These are phyloP conservation scores for Boletus insuetus DNA, from an alignment of 768 basidiomycete species.

Conservation along the genomic window DNA sequence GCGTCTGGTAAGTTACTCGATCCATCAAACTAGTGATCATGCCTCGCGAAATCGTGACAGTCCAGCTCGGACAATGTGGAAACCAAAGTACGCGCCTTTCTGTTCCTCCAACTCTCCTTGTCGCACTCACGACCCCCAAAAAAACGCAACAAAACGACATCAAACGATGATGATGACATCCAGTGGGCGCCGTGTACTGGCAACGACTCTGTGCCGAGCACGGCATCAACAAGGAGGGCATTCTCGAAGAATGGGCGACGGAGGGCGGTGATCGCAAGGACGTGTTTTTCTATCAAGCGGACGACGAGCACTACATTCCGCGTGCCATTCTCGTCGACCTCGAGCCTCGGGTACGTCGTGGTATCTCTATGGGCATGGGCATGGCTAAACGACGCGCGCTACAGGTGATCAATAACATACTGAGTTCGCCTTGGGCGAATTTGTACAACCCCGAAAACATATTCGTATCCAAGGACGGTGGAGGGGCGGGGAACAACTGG, in stretches of 20 bases:
- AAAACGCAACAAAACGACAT: no score
- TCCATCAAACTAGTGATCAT: conserved; percentile 33
- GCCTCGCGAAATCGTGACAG: conserved; percentile 83
- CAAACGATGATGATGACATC: background rate
- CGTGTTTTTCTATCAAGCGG: conserved; percentile 99
- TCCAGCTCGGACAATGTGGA: conserved; percentile 88
- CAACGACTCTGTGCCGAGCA: conserved; percentile 97
- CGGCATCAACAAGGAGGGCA: conserved; percentile 93
- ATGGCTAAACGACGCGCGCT: background rate
- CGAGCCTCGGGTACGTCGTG: conserved; percentile 79
- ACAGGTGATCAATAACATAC: conserved; percentile 95
- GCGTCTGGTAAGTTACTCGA: conserved; percentile 1
- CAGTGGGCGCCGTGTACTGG: conserved; percentile 98
- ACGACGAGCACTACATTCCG: conserved; percentile 98
- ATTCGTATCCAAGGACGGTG: conserved; percentile 92
- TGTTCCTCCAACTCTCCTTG: background rate
- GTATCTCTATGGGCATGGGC: background rate
- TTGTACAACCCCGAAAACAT: conserved; percentile 99
- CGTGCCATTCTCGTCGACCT: conserved; percentile 94
- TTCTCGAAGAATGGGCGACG: conserved; percentile 95
- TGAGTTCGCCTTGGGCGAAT: conserved; percentile 76
- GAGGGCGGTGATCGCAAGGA: conserved; percentile 97
- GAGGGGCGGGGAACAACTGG: conserved; percentile 99
- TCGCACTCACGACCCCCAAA: no score
- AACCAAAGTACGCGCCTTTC: conserved; percentile 68